phyloP scores from a whole-genome alignment of 371 early-diverging fungal species.

The Actinomucor elegans region DNA sequence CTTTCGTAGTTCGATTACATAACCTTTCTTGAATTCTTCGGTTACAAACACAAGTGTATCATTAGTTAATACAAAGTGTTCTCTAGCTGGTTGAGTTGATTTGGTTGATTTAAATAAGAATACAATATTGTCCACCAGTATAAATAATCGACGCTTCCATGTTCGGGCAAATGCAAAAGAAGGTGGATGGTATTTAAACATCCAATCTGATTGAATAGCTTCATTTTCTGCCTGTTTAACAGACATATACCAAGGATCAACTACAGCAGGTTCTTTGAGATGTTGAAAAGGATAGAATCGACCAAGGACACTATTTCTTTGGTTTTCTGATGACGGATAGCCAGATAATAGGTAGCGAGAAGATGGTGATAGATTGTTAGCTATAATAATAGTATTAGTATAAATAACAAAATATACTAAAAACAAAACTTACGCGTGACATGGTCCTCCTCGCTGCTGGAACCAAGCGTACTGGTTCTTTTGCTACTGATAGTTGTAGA shows the following conservation, averaged over 20 bases:
- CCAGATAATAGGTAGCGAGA: constrained; percentile 34
- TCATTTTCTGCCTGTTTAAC: constrained; percentile 31
- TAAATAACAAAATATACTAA: no score
- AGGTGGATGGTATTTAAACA: constrained; percentile 35
- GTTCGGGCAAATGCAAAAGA: constrained; percentile 34
- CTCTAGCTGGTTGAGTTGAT: constrained; percentile 31
- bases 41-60: constrained; percentile 48
- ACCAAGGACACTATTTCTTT: constrained; percentile 36
- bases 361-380: constrained; percentile 38
- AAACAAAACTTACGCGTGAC: no score
- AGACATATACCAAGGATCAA: constrained; percentile 41
- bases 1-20: constrained; percentile 43
- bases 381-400: no score
- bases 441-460: constrained; percentile 23
- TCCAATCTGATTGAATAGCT: constrained; percentile 29
- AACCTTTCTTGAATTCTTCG: constrained; percentile 45
- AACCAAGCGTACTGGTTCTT: constrained; percentile 28
- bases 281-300: constrained; percentile 27
- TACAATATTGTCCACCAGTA: constrained; percentile 33
- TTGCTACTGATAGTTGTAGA: constrained; percentile 24
- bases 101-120: constrained; percentile 40
- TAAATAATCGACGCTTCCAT: constrained; percentile 40
- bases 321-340: constrained; percentile 29
- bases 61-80: constrained; percentile 41
- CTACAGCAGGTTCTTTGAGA: background rate